Percentiles rank a stretch among this genome's conserved stretches.
Evolutionary conservation across 2,329 filamentous ascomycete species (phyloP).

Genomic region (Periconia digitata): DNA sequence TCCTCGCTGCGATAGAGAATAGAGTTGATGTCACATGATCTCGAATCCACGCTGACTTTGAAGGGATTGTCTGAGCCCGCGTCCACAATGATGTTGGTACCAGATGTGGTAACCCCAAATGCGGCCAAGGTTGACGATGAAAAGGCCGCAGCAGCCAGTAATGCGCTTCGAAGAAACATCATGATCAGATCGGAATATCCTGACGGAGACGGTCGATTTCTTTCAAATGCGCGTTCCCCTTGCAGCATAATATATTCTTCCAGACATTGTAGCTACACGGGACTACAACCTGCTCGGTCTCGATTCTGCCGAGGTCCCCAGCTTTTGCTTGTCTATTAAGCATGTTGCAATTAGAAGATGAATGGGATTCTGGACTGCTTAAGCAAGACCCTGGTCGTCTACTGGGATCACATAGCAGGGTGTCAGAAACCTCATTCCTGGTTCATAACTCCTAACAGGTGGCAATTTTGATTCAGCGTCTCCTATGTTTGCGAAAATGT

Average conservation of each 20-base stretch:
- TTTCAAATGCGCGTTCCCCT: background rate
- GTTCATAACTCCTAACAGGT: background rate
- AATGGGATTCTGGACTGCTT: background rate
- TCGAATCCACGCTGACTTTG: constrained; percentile 40
- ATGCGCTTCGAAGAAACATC: constrained; percentile 29
- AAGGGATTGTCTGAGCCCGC: constrained; percentile 36
- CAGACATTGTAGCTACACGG: background rate
- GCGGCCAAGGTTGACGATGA: constrained; percentile 33
- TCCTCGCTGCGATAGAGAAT: constrained; percentile 62
- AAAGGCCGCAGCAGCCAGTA: constrained; percentile 30
- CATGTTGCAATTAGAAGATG: background rate
- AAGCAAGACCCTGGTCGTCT: background rate
- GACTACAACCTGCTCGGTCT: constrained; percentile 15
- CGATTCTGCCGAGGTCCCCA: constrained; percentile 20
- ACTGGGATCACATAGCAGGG: background rate
- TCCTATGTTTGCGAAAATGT: background rate
- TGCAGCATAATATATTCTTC: constrained; percentile 10
- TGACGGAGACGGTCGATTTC: background rate
- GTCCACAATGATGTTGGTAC: constrained; percentile 35
- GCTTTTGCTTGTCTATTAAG: background rate
- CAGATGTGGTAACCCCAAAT: constrained; percentile 38
- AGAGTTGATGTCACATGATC: constrained; percentile 65
- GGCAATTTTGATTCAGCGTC: background rate
- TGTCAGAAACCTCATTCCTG: background rate
- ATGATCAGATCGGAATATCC: background rate